Evolutionary conservation across 352 stramenopile species (phyloP), one percentile per base, ranked within the genome.

Genomic region (Pythium insidiosum): DNA sequence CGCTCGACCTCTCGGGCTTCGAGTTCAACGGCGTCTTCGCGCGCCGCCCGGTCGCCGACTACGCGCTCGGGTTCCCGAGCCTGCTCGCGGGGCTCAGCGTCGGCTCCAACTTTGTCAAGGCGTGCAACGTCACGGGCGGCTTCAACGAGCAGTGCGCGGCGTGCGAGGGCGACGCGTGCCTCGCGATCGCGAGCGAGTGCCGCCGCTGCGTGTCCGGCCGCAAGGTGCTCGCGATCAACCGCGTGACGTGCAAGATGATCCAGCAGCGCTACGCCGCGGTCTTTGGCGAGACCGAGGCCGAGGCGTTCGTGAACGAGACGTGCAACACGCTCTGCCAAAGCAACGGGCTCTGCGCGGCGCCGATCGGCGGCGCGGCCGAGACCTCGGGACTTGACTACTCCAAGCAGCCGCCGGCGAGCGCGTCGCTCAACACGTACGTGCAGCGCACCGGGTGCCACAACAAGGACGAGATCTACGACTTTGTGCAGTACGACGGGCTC

Each of bases 11-110:
- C 41, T 52, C 57, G 15, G 74, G 72, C 24, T 89, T 89, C 36
- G 73, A 64, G 20, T 87, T 84, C 57, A 89, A 89, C 53, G 77
- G 77, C 0, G 36, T 89, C 11, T 86, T 89, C 45, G 74, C 58
- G 23, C 62, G 56, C 31, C 77, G 71, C 38, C 64, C 61, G 22
- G 64, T 83, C 21, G 61, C 58, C 20, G 58, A 89, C 38, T 89
- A 72, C 71, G 74, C 77, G 0, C 51, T 87, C 5, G 77, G 77
- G 34, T 87, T 84, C 56, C 77, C 73, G 43, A 87, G 73, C 51
- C 40, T 89, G 36, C 47, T 89, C 7, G 73, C 73, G 0, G 77
- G 77, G 1, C 44, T 89, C 19, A 58, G 61, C 0, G 55, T 86
- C 6, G 73, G 72, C 23, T 53, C 61, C 43, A 80, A 68, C 53